These are phyloP conservation scores for Aspergillus diversus DNA, from an alignment of 495 filamentous ascomycete genomes.

Conservation along the genomic window DNA sequence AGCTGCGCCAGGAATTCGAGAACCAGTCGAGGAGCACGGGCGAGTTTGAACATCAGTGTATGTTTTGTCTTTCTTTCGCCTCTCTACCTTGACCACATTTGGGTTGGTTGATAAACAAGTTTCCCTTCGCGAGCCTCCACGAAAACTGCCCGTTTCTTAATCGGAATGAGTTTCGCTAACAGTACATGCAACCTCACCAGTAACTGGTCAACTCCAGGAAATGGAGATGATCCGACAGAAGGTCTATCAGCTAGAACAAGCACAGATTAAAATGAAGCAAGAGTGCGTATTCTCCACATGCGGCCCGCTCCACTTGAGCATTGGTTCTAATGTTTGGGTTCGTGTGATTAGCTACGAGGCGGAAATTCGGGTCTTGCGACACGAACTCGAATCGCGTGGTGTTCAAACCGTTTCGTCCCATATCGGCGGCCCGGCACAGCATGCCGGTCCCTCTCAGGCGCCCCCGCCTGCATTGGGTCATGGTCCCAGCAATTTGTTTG, in stretches of 20 bases:
- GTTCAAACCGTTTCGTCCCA: conserved; percentile 68
- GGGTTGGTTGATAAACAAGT: neutral
- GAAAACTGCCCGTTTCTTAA: neutral
- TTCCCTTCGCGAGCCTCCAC: neutral
- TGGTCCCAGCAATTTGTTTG: conserved; percentile 88
- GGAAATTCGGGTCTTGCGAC: conserved; percentile 80
- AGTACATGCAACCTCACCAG: conserved; percentile 51
- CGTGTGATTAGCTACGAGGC: conserved; percentile 77
- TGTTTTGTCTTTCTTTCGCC: conserved; percentile 42
- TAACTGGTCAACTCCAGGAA: conserved; percentile 84
- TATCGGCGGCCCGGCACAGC: conserved; percentile 65
- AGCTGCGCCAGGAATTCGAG: conserved; percentile 89
- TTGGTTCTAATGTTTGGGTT: conserved; percentile 8
- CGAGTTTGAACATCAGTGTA: conserved; percentile 89
- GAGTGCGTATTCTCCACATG: conserved; percentile 65
- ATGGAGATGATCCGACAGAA: conserved; percentile 91
- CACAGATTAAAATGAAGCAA: conserved; percentile 81
- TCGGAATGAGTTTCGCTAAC: conserved; percentile 29
- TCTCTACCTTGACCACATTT: neutral
- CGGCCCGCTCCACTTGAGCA: neutral
- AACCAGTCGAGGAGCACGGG: conserved; percentile 72
- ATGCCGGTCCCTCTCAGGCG: conserved; percentile 77
- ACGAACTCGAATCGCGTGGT: conserved; percentile 86
- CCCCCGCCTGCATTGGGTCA: conserved; percentile 88
- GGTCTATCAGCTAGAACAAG: conserved; percentile 86